Base-by-base conservation (phyloP, 208 protist species). In the Strigomonas culicis region DNA sequence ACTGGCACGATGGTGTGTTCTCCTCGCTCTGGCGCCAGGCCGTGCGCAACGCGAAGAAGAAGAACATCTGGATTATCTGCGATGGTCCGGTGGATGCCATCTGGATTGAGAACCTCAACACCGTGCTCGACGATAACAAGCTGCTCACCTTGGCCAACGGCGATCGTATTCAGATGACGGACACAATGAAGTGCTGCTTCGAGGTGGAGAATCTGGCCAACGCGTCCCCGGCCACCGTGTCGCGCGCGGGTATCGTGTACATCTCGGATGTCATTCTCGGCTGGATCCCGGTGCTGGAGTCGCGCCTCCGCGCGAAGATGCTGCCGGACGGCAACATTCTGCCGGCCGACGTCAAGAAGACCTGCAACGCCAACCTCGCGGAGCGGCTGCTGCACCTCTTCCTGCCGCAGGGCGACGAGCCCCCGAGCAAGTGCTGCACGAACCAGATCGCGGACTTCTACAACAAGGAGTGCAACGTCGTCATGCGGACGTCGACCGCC, bases 51-150 rank as follows among this genome's bases (percentile, higher is more conserved):
- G 85, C 88, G 28, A 97, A 95, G 83, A 96, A 94, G 73, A 76
- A 82, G 43, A 94, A 97, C 79, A 80, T 96, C 55, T 97, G 97
- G 97, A 94, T 99, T 63, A 75, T 98, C 24, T 98, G 97, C 61
- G 98, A 99, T 75, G 98, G 98, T 6, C 98, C 97, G n/a, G 98
- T 99, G 27, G 97, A 99, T 80, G 95, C 97, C 30, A 98, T 99
- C 72, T 99, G 97, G 98, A 99, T 99, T 85, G 98, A 99, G 83
- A 99, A 99, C 82, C 78, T 99, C 17, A 99, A 99, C 83, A 99
- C 98, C 1, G 98, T 99, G 52, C 89, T 99, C 15, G 98, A 99
- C 75, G 98, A 99, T 81, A 99, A 99, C 90, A 99, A 98, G 74
- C 84, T 98, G 63, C 84, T 99, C n/a, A 99, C 98, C 22, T 81